Percentiles rank a stretch among this genome's conserved stretches.
These are phyloP conservation scores for Magnolia officinalis DNA, from an alignment of 164 flowering plant species.

Conservation along the genomic window DNA sequence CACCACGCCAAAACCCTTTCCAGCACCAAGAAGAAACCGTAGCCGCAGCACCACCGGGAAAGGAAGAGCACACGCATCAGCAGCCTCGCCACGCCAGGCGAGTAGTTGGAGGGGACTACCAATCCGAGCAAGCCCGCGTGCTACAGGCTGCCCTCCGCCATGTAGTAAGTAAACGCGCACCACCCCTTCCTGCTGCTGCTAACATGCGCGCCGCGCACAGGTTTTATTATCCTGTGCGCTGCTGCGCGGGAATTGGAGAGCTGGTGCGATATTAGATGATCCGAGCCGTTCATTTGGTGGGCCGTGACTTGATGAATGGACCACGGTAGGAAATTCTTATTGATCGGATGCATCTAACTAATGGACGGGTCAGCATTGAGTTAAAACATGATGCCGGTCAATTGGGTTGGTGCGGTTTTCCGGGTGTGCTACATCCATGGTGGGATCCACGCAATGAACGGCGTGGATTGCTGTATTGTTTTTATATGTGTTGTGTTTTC, in stretches of 20 bases:
- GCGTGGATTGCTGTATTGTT: background rate
- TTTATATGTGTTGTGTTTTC: background rate
- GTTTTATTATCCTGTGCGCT: background rate
- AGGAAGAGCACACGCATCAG: background rate
- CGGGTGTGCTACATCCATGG: background rate
- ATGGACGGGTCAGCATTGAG: too few relatives aligned
- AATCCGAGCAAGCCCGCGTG: conserved; percentile 79
- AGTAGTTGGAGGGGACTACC: conserved; percentile 30
- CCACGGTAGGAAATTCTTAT: too few relatives aligned
- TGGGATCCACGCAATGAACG: background rate
- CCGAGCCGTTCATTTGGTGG: background rate
- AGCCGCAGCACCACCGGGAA: conserved; percentile 17
- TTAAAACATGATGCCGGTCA: too few relatives aligned
- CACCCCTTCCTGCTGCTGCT: background rate
- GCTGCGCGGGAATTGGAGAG: background rate
- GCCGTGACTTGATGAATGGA: background rate
- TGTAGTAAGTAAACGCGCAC: conserved; percentile 44
- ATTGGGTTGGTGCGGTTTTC: too few relatives aligned
- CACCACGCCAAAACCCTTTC: conserved; percentile 11
- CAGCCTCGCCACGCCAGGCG: conserved; percentile 7
- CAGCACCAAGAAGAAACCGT: conserved; percentile 8
- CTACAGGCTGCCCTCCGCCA: conserved; percentile 73
- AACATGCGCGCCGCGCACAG: background rate
- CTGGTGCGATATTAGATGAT: background rate
- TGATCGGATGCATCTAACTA: too few relatives aligned